Percentiles rank a stretch among this genome's conserved stretches.
phyloP scores from a whole-genome alignment of 2,329 filamentous ascomycete genomes.

The Thielaviopsis ethacetica region DNA sequence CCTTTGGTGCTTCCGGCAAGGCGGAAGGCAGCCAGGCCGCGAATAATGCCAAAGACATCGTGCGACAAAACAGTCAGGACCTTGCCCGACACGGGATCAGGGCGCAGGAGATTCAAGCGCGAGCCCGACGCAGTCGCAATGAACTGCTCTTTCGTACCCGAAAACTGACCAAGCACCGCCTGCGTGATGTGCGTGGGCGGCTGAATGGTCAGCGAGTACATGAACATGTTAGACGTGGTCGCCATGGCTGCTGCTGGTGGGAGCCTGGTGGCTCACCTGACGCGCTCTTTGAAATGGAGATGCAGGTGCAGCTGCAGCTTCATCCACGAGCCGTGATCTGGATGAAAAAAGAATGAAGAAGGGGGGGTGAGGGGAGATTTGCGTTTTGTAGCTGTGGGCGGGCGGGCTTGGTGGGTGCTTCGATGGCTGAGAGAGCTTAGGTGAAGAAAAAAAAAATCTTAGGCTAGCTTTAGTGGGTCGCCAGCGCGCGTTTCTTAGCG shows the following conservation, averaged over 20 bases:
- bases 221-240: conserved; percentile 95
- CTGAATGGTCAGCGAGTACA: conserved; percentile 94
- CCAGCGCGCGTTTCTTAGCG: background rate
- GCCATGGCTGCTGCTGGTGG: conserved; percentile 51
- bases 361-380: background rate
- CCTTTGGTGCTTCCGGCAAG: conserved; percentile 91
- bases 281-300: conserved; percentile 7
- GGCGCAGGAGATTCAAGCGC: conserved; percentile 70
- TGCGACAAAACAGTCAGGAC: conserved; percentile 76
- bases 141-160: conserved; percentile 92
- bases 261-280: conserved; percentile 13
- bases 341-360: conserved; percentile 2
- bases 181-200: conserved; percentile 78
- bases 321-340: conserved; percentile 11
- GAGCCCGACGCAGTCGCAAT: conserved; percentile 90
- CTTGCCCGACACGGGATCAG: conserved; percentile 72
- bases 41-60: conserved; percentile 91
- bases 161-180: conserved; percentile 87
- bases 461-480: background rate
- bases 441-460: background rate
- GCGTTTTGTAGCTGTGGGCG: background rate
- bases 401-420: background rate
- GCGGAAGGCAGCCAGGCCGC: conserved; percentile 74
- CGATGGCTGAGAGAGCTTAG: background rate
- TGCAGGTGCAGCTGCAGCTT: conserved; percentile 11